Evolutionary conservation across 441 rosid genomes (phyloP).

Genomic region (Jatropha podagrica): DNA sequence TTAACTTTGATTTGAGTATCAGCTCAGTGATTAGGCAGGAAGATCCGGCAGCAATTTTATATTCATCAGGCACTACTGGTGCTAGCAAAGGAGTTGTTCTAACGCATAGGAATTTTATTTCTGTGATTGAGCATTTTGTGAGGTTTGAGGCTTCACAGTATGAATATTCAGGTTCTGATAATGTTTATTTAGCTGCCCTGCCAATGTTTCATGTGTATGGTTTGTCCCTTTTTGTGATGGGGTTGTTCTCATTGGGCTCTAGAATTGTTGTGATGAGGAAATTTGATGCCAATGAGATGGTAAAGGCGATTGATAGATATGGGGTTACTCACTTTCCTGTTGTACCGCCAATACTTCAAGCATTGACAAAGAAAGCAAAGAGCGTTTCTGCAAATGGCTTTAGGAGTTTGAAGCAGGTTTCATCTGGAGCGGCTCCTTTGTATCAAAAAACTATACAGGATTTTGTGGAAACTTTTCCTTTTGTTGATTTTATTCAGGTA

Average conservation of each 20-base stretch:
- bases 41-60: slow-evolving; percentile 71
- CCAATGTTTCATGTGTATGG: slow-evolving; percentile 93
- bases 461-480: slow-evolving; percentile 50
- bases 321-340: slow-evolving; percentile 72
- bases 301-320: slow-evolving; percentile 48
- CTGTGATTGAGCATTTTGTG: slow-evolving; percentile 70
- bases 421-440: slow-evolving; percentile 78
- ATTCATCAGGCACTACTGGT: slow-evolving; percentile 88
- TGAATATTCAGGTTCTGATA: slow-evolving; percentile 39
- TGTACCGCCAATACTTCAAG: slow-evolving; percentile 70
- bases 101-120: slow-evolving; percentile 72
- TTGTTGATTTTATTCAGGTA: slow-evolving; percentile 89
- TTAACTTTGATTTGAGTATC: slow-evolving; percentile 21
- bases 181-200: slow-evolving; percentile 63
- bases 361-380: slow-evolving; percentile 46
- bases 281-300: slow-evolving; percentile 49
- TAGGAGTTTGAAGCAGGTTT: slow-evolving; percentile 78
- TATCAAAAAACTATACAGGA: slow-evolving; percentile 52
- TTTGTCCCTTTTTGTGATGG: slow-evolving; percentile 62
- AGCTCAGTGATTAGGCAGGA: slow-evolving; percentile 59
- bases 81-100: slow-evolving; percentile 76
- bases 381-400: slow-evolving; percentile 39
- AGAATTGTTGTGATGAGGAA: slow-evolving; percentile 70
- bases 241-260: slow-evolving; percentile 64
- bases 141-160: slow-evolving; percentile 81